Percentiles rank a stretch among this genome's conserved stretches.
Conservation (phyloP, 2,329 filamentous ascomycete genomes). For the Aspergillus intermedius region DNA sequence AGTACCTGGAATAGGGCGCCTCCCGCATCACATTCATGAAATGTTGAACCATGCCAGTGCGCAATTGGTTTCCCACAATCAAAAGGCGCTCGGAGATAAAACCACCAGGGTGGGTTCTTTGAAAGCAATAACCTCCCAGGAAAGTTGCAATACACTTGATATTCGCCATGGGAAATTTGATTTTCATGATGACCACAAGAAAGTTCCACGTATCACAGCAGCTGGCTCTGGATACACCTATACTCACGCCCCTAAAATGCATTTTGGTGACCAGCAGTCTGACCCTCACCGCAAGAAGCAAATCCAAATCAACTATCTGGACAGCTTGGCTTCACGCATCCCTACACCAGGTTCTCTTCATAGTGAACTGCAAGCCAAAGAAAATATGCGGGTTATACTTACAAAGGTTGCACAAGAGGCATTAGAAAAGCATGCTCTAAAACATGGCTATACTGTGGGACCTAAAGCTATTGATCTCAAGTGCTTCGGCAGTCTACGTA, state of each 20-base stretch:
- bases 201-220: neutral
- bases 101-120: no score
- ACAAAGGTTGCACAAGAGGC: slow-evolving; percentile 59
- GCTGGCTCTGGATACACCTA: slow-evolving; percentile 4
- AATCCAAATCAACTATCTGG: slow-evolving; percentile 25
- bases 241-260: slow-evolving; percentile 2
- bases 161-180: neutral
- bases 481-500: slow-evolving; percentile 75
- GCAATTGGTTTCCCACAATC: slow-evolving; percentile 7
- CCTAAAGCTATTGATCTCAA: slow-evolving; percentile 58
- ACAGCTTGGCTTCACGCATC: slow-evolving; percentile 45
- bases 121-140: no score
- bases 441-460: slow-evolving; percentile 43
- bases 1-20: neutral
- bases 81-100: neutral
- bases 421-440: slow-evolving; percentile 47
- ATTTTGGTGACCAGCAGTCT: slow-evolving; percentile 9
- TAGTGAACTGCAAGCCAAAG: slow-evolving; percentile 62
- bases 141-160: neutral
- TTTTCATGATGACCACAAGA: neutral
- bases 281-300: slow-evolving; percentile 7
- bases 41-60: slow-evolving; percentile 7
- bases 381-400: slow-evolving; percentile 59
- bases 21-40: slow-evolving; percentile 9
- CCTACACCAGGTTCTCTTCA: slow-evolving; percentile 56